Percentiles rank a stretch among this genome's conserved stretches.
phyloP scores from a whole-genome alignment of 768 basidiomycete genomes.

The Naganishia friedmannii region DNA sequence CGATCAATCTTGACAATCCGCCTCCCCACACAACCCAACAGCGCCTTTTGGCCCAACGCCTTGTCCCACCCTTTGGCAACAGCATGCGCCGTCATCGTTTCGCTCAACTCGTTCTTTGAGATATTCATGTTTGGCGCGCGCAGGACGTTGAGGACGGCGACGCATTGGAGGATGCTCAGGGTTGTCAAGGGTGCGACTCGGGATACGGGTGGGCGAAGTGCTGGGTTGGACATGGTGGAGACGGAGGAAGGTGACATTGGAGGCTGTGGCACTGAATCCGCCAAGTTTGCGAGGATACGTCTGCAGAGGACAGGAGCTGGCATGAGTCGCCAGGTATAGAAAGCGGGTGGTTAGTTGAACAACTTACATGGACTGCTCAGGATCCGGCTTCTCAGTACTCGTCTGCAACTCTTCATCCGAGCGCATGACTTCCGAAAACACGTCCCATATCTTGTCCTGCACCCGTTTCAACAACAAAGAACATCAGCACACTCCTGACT shows the following conservation, averaged over 20 bases:
- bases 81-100: conserved; percentile 12
- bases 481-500: neutral
- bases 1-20: conserved; percentile 45
- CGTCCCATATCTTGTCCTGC: conserved; percentile 37
- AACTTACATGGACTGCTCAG: conserved; percentile 21
- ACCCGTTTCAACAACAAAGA: neutral
- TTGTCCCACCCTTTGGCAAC: conserved; percentile 37
- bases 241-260: conserved; percentile 13
- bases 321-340: neutral
- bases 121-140: conserved; percentile 18
- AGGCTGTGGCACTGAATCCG: conserved; percentile 13
- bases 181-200: conserved; percentile 11
- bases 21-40: conserved; percentile 45
- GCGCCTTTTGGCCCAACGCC: conserved; percentile 39
- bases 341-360: neutral
- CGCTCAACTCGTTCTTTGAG: conserved; percentile 24
- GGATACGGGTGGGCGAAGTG: neutral
- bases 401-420: conserved; percentile 13
- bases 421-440: conserved; percentile 36
- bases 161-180: conserved; percentile 14
- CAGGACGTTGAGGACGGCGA: conserved; percentile 9
- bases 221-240: conserved; percentile 16
- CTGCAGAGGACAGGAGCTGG: neutral
- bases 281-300: conserved; percentile 10
- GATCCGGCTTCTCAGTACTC: neutral